Conservation (phyloP, 257 asterid species). For the Primulina eburnea region DNA sequence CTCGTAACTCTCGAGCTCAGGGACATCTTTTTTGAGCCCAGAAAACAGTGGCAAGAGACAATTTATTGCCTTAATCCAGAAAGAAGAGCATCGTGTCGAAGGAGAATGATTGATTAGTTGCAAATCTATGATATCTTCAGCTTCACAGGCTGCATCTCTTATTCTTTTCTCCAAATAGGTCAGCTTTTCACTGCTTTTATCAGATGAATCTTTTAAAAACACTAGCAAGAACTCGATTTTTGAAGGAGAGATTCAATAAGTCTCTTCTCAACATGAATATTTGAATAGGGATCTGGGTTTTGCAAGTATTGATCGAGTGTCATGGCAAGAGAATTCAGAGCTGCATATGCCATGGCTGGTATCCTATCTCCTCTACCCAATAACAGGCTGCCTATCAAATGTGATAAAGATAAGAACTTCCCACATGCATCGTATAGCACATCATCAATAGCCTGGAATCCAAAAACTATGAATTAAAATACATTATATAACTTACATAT, state of each 20-base stretch:
- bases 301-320: neutral
- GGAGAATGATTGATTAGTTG: neutral
- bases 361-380: too few species aligned
- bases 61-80: too few species aligned
- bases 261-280: neutral
- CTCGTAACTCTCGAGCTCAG: too few species aligned
- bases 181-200: neutral
- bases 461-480: neutral
- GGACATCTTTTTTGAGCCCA: too few species aligned
- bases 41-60: too few species aligned
- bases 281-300: neutral
- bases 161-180: neutral
- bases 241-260: neutral
- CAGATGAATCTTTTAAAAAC: neutral
- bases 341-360: conserved; percentile 5
- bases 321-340: conserved; percentile 1
- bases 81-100: too few species aligned
- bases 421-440: neutral
- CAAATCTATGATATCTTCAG: conserved; percentile 5
- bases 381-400: too few species aligned
- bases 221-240: neutral
- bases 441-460: neutral
- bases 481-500: neutral
- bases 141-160: neutral
- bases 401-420: too few species aligned